Evolutionary conservation across 352 stramenopile genomes (phyloP).

Genomic region (Phytophthora ohioensis): DNA sequence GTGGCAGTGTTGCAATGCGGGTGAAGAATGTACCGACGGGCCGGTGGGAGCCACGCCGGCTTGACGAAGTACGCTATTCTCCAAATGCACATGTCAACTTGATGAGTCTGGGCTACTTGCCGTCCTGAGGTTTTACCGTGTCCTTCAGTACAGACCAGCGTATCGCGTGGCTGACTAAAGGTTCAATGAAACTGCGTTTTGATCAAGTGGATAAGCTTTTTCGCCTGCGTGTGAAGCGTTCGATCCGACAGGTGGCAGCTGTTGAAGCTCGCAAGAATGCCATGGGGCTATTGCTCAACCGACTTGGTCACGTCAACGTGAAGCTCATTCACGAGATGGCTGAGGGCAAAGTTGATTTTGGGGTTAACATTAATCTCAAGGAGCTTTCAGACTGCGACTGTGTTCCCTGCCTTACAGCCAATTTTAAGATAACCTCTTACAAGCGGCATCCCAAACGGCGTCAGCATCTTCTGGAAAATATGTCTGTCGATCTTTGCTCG

Average conservation of each 20-base stretch:
- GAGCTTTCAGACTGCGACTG: constrained; percentile 10
- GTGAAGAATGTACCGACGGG: constrained; percentile 5
- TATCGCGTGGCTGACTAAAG: constrained; percentile 7
- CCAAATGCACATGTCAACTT: constrained; percentile 17
- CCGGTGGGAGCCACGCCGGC: constrained; percentile 13
- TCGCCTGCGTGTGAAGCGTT: constrained; percentile 4
- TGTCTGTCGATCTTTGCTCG: constrained; percentile 10
- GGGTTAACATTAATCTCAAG: constrained; percentile 23
- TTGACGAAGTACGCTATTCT: constrained; percentile 28
- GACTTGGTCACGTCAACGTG: constrained; percentile 25
- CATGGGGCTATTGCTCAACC: constrained; percentile 19
- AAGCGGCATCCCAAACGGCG: neutral
- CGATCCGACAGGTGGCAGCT: neutral
- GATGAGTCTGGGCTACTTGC: constrained; percentile 19
- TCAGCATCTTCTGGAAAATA: neutral
- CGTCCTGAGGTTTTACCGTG: constrained; percentile 9
- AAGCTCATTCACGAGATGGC: constrained; percentile 7
- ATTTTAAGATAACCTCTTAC: constrained; percentile 7
- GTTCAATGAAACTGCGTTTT: constrained; percentile 16
- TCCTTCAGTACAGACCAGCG: constrained; percentile 11
- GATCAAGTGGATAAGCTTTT: constrained; percentile 21
- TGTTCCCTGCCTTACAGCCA: constrained; percentile 10
- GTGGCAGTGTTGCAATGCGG: neutral
- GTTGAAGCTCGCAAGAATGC: constrained; percentile 10
- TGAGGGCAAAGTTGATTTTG: constrained; percentile 15